Percentiles rank a stretch among this genome's conserved stretches.
phyloP scores from a whole-genome alignment of 305 asterid genomes.

The Fraxinus latifolia region DNA sequence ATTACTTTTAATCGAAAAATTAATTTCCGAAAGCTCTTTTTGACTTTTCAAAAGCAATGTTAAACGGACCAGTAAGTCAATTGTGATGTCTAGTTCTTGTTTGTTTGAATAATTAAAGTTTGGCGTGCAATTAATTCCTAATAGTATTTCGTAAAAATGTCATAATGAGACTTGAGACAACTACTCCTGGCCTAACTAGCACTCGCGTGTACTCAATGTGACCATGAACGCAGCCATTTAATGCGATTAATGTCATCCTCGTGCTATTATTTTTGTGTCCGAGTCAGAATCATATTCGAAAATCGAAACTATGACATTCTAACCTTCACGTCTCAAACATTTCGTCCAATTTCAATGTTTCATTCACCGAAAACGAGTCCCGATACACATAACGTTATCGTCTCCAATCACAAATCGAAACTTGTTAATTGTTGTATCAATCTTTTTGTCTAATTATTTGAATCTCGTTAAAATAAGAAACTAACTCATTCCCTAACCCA shows the following conservation, averaged over 20 bases:
- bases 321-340: too few species aligned
- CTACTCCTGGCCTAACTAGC: neutral
- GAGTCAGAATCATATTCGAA: too few species aligned
- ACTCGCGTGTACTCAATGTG: neutral
- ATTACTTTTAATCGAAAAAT: too few species aligned
- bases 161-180: neutral
- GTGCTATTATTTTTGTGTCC: neutral
- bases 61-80: neutral
- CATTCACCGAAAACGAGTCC: neutral
- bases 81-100: neutral
- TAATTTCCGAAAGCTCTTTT: too few species aligned
- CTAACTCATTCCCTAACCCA: neutral
- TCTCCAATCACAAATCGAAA: neutral
- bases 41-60: too few species aligned
- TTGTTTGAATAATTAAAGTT: neutral
- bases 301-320: too few species aligned
- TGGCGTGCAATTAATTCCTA: neutral
- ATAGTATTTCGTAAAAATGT: neutral
- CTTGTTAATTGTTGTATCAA: neutral
- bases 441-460: neutral
- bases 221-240: neutral
- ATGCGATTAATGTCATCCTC: neutral
- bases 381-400: neutral
- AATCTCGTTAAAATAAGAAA: neutral
- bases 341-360: neutral